Base-by-base conservation (phyloP, 306 rosid species). In the Alnus glutinosa region DNA sequence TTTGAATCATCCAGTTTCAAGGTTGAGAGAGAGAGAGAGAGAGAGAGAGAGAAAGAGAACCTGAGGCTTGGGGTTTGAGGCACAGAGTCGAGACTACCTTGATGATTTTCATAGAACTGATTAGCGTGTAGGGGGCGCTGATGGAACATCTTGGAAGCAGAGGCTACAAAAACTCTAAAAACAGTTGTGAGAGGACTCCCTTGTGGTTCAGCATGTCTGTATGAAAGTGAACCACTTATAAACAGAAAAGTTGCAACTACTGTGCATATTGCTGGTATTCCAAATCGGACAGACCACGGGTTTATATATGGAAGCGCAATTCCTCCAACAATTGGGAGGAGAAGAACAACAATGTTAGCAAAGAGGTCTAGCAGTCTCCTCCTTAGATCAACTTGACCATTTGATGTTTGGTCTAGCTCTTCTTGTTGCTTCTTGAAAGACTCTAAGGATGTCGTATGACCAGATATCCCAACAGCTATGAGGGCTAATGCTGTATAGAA, bases 171-270 rank as follows among this genome's bases (percentile, higher is more conserved):
- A 9, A 77, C 85, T 30, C 85, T 75, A 49, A 55, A 55, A 28
- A 85, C 2, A 51, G 64, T 75, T 4, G 81, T 75, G 9, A 85
- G 19, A 63, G 83, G 78, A 39, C 81, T 79, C 52, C 77, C 86
- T 34, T 32, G 62, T 13, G 81, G 83, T 54, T 0, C 34, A 47
- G 15, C 55, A 14, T 58, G 2, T 0, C 2, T 47, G 42, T 79
- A 79, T 1, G 72, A 55, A 23, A 30, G 16, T 10, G 10, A 55
- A 36, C 86, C 74, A 54, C 67, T 85, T 34, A 76, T 49, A 75
- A 82, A 82, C 34, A 82, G 16, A 59, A 76, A 9, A 1, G 82
- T 73, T 55, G 82, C 77, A 5, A 76, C 9, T 14, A 18, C 74
- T 6, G 52, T 51, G 19, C 13, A 19, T 14, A 79, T 52, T 0